Evolutionary conservation across 805 yeast genomes (phyloP).

Genomic region (Wickerhamomyces xylosicus): DNA sequence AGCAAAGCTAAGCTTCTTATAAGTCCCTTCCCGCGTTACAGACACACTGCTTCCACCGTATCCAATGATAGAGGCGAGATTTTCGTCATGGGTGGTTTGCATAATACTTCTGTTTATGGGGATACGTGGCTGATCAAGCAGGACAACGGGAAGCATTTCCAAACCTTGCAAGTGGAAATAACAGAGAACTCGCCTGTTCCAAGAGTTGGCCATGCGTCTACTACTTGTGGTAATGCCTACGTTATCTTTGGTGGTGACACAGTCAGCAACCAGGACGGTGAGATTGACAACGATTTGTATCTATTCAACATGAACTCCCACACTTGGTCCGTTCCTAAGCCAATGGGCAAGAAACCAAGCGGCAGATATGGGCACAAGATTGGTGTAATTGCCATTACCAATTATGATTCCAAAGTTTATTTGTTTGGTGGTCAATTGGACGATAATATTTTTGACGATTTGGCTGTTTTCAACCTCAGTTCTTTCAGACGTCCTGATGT

Average conservation of each 20-base stretch:
- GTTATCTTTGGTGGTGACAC: constrained; percentile 97
- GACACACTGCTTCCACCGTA: constrained; percentile 76
- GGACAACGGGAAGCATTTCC: constrained; percentile 18
- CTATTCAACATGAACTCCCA: constrained; percentile 71
- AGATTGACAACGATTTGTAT: constrained; percentile 83
- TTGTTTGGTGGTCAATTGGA: constrained; percentile 95
- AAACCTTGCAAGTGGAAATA: constrained; percentile 51
- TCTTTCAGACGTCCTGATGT: constrained; percentile 77
- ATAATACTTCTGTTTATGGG: constrained; percentile 86
- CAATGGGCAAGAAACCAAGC: constrained; percentile 65
- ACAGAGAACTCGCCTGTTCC: constrained; percentile 84
- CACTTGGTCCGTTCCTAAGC: constrained; percentile 73
- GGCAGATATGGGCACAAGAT: constrained; percentile 95
- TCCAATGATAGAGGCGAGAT: constrained; percentile 75
- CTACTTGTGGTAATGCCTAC: constrained; percentile 88
- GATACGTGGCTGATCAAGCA: constrained; percentile 88
- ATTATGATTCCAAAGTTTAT: constrained; percentile 51
- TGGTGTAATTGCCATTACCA: constrained; percentile 57
- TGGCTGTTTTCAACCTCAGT: constrained; percentile 79
- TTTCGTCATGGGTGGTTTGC: constrained; percentile 89
- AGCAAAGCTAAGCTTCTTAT: constrained; percentile 46
- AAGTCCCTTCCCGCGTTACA: constrained; percentile 90
- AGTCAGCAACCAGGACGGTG: constrained; percentile 61
- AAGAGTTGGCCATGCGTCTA: constrained; percentile 91
- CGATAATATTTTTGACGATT: constrained; percentile 70